Base-by-base conservation (phyloP, 176 grass and related monocot genomes). In the Triticum timopheevii region DNA sequence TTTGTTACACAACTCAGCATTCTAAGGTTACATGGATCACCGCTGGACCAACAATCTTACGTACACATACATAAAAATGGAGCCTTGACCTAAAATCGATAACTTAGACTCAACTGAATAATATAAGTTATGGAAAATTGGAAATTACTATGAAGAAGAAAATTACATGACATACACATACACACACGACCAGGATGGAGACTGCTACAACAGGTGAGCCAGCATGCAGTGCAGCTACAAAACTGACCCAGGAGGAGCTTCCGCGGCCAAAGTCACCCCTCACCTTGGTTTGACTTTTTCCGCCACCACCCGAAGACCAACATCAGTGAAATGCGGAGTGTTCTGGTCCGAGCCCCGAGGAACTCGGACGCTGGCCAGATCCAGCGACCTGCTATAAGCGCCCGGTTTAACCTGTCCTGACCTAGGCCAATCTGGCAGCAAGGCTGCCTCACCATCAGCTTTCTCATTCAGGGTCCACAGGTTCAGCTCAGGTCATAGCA, bases 401-500 rank as follows among this genome's bases (percentile, higher is more conserved):
- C 20, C 42, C 45, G 22, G 76, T 64, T 84, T 69, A 47, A 30
- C 76, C 38, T 76, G 36, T 15, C 80, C 27, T 33, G 15, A 10
- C 30, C 38, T 28, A 56, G 28, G 19, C 61, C 16, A 7, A 66
- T 34, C 44, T 20, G 12, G 24, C 35, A 83, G 58, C 72, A 5
- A 76, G 44, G 10, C 42, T 28, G 31, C 45, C 73, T 42, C 27
- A 25, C 47, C 66, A 13, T 34, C 76, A 76, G 9, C 3, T 68
- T 38, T 80, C 28, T n/a, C 10, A 25, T 68, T 38, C 61, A 84
- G 59, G 36, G 23, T 68, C 84, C 80, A 61, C 80, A 49, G 50
- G 13, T 73, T 91, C 90, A 91, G 47, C 81, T 91, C 70, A 75
- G 61, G 69, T 84, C 89, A 35, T 81, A 88, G 64, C 81, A 81